Evolutionary conservation across 192 early-diverging fungal species (phyloP).

Genomic region (Podila verticillata): DNA sequence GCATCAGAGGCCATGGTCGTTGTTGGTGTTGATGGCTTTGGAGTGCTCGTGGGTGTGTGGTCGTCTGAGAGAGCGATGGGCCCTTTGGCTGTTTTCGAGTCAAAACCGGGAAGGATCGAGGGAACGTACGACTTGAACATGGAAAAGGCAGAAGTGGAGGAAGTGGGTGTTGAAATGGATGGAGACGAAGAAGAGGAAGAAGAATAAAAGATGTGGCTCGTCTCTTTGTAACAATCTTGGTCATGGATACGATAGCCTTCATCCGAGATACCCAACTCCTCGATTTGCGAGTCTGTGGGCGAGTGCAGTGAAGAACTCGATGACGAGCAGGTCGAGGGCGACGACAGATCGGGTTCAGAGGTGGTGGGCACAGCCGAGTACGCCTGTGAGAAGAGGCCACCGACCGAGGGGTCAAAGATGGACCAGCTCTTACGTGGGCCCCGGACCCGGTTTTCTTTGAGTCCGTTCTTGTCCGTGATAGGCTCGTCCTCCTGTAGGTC

Average conservation of each 20-base stretch:
- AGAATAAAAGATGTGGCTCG: background rate
- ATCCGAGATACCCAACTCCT: background rate
- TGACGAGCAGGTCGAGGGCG: slow-evolving; percentile 15
- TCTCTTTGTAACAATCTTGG: background rate
- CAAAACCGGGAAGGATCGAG: background rate
- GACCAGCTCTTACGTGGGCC: slow-evolving; percentile 35
- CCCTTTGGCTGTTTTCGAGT: background rate
- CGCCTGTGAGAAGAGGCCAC: slow-evolving; percentile 15
- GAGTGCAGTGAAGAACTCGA: slow-evolving; percentile 26
- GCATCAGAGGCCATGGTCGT: background rate
- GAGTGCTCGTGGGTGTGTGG: background rate
- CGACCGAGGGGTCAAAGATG: slow-evolving; percentile 25
- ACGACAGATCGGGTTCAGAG: slow-evolving; percentile 23
- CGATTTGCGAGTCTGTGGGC: slow-evolving; percentile 1
- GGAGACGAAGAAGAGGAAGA: background rate
- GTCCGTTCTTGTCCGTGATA: slow-evolving; percentile 28
- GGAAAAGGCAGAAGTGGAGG: background rate
- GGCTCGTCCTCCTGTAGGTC: slow-evolving; percentile 22
- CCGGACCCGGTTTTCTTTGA: slow-evolving; percentile 39
- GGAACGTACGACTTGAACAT: background rate
- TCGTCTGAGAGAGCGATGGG: background rate
- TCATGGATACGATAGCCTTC: background rate
- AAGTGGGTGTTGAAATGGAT: background rate
- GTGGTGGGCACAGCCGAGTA: slow-evolving; percentile 21
- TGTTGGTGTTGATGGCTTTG: background rate